phyloP scores from a whole-genome alignment of 805 yeast species.

The Ogataea degrootiae region DNA sequence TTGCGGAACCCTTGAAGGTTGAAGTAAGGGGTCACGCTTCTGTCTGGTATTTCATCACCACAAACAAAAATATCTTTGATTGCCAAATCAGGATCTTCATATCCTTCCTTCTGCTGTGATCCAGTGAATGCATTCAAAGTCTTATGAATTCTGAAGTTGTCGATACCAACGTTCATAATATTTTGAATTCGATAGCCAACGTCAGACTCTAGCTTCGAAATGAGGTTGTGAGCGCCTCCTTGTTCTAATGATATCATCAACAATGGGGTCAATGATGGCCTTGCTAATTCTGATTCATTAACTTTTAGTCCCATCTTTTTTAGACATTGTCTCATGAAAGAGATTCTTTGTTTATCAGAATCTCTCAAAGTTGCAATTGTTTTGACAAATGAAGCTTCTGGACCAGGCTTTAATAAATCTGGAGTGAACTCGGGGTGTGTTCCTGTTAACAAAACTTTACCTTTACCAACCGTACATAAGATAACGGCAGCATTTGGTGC shows the following conservation, averaged over 20 bases:
- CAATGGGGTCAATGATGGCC: constrained; percentile 70
- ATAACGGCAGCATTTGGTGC: constrained; percentile 64
- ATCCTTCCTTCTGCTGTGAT: constrained; percentile 29
- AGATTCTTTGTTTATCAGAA: constrained; percentile 44
- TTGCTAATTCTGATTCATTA: constrained; percentile 42
- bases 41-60: constrained; percentile 38
- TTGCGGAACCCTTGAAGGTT: constrained; percentile 53
- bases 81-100: constrained; percentile 52
- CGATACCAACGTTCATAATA: constrained; percentile 47
- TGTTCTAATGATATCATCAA: constrained; percentile 42
- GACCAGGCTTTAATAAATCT: constrained; percentile 34
- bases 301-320: constrained; percentile 63
- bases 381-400: constrained; percentile 22
- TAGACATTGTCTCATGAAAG: constrained; percentile 55
- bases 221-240: constrained; percentile 28
- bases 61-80: constrained; percentile 52
- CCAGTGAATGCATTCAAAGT: constrained; percentile 27
- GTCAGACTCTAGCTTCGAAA: constrained; percentile 27
- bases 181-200: constrained; percentile 36
- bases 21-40: constrained; percentile 66
- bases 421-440: constrained; percentile 87
- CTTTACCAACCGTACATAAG: constrained; percentile 62
- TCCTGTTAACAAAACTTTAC: constrained; percentile 74
- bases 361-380: constrained; percentile 38
- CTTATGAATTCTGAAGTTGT: constrained; percentile 48